Base-by-base conservation (phyloP, 1,284 basidiomycete species). In the Coniferiporia sulphurascens region DNA sequence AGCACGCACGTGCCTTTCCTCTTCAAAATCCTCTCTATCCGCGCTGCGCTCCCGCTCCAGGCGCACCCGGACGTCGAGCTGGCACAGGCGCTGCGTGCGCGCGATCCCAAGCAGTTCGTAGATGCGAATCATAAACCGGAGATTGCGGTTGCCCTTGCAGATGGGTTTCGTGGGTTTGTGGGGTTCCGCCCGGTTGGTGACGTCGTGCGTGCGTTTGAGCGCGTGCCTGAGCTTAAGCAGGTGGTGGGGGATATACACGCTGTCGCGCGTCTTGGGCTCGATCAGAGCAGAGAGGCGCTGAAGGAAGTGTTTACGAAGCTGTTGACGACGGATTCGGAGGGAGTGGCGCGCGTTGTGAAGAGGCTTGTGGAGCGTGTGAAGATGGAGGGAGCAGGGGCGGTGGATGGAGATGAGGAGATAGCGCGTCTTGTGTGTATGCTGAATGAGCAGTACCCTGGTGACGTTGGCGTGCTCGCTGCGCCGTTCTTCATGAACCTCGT, bases 121-220 rank as follows among this genome's bases (percentile, higher is more conserved):
- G 80, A 85, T 66, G 71, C 73, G 9, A 85, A 84, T 66, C 82
- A 84, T 71, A 84, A 84, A 73, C 85, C 85, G 36, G 85, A 87
- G 65, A 86, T 87, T 80, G 85, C 84, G 19, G 78, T 87, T 60
- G 84, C 85, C 1, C 71, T 88, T 35, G 82, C 83, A 4, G 74
- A 76, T 27, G 74, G 78, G 21, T 87, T 88, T 73, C 73, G 75
- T n/a, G 85, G 79, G 1, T 84, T 88, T 69, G 81, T 80, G 63
- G 82, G 82, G 48, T 84, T 85, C 70, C 71, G 78, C 4, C 80
- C 81, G 0, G 70, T 81, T 1, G 64, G 70, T 3, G 72, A 79
- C 48, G 80, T 85, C 59, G 67, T 74, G 2, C 63, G 72, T 3
- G 80, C 77, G 66, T 72, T 87, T 57, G 64, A 73, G 22, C 65